Evolutionary conservation across 176 grass and related monocot genomes (phyloP).

Genomic region (Ampelocalamus luodianensis): DNA sequence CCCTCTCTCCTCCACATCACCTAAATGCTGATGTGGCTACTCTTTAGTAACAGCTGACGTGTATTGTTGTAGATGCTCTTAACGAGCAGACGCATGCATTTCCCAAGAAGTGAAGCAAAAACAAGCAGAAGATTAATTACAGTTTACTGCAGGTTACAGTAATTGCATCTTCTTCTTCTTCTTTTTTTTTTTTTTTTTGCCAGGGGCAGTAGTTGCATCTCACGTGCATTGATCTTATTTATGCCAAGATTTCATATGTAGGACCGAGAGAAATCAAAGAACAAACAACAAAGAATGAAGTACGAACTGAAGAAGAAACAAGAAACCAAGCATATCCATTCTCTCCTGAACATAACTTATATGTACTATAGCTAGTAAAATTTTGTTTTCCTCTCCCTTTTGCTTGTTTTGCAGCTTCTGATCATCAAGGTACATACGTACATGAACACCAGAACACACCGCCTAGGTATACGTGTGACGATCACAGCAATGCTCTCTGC

Average conservation of each 20-base stretch:
- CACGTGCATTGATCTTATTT: constrained; percentile 2
- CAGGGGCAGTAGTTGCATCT: no score
- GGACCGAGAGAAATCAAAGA: neutral
- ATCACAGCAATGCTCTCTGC: constrained; percentile 2
- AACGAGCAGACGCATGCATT: constrained; percentile 18
- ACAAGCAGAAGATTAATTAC: neutral
- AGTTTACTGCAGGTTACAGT: constrained; percentile 5
- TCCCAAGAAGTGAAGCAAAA: constrained; percentile 8
- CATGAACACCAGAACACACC: constrained; percentile 6
- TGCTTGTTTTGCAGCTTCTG: neutral
- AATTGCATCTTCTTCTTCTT: neutral
- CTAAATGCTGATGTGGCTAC: no score
- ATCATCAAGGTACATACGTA: constrained; percentile 28
- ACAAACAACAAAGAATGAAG: neutral
- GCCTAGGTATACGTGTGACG: neutral
- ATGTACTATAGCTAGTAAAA: constrained; percentile 44
- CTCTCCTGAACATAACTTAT: constrained; percentile 35
- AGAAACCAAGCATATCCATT: constrained; percentile 10
- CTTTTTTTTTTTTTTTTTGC: no score
- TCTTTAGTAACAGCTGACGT: no score
- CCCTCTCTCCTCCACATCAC: no score
- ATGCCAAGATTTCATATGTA: constrained; percentile 1
- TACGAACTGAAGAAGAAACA: neutral
- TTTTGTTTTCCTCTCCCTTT: neutral
- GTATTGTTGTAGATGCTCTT: no score